Percentiles rank a stretch among this genome's conserved stretches.
Conservation (phyloP, 768 basidiomycete species). For the Coprinopsis strossmayeri region DNA sequence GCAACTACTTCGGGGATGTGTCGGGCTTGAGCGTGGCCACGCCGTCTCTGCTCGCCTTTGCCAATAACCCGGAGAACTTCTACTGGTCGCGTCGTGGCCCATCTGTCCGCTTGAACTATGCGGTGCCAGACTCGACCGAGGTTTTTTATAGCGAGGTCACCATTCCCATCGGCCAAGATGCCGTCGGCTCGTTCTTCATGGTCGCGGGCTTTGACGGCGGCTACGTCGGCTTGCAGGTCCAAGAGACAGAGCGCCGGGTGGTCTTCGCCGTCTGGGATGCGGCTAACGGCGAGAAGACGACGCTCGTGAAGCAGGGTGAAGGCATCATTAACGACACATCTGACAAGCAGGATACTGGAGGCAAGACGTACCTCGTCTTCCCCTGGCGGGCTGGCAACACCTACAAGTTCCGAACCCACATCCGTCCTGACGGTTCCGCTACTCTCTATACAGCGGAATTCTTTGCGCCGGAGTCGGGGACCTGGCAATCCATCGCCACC, state of each 20-base stretch:
- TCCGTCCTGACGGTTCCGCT: slow-evolving; percentile 12
- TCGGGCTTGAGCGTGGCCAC: slow-evolving; percentile 14
- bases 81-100: slow-evolving; percentile 16
- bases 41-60: slow-evolving; percentile 8
- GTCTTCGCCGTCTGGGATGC: slow-evolving; percentile 16
- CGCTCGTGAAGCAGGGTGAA: slow-evolving; percentile 13
- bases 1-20: slow-evolving; percentile 13
- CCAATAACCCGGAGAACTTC: slow-evolving; percentile 13
- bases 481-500: slow-evolving; percentile 14
- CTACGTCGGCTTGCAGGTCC: slow-evolving; percentile 14
- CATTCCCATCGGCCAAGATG: slow-evolving; percentile 13
- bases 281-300: slow-evolving; percentile 14
- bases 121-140: slow-evolving; percentile 10
- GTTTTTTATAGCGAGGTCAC: slow-evolving; percentile 16
- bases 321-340: slow-evolving; percentile 13
- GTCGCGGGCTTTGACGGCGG: slow-evolving; percentile 12
- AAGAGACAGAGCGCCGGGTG: slow-evolving; percentile 10
- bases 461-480: slow-evolving; percentile 12
- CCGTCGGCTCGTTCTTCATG: slow-evolving; percentile 14
- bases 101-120: slow-evolving; percentile 13
- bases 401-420: slow-evolving; percentile 15
- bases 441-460: slow-evolving; percentile 14
- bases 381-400: slow-evolving; percentile 13
- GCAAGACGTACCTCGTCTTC: slow-evolving; percentile 12
- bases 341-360: slow-evolving; percentile 11